These are phyloP conservation scores for Mesembryanthemum crystallinum DNA, from an alignment of 148 eudicot species.

Conservation along the genomic window DNA sequence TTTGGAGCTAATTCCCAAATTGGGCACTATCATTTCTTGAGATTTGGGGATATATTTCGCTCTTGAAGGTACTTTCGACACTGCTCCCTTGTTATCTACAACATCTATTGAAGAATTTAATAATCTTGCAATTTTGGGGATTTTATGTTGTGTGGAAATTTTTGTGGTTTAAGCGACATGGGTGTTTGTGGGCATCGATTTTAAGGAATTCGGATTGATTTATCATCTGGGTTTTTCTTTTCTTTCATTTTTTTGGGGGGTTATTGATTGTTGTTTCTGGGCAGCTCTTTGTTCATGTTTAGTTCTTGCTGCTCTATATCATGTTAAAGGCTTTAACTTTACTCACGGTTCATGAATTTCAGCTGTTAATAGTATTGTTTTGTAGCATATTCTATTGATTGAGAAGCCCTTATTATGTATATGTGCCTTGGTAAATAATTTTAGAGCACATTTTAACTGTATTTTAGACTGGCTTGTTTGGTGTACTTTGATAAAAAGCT, in stretches of 20 bases:
- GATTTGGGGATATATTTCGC: background rate
- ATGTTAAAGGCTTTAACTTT: background rate
- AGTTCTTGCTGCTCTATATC: background rate
- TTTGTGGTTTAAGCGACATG: background rate
- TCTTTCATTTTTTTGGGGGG: too few relatives aligned
- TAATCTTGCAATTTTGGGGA: background rate
- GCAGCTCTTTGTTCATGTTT: background rate
- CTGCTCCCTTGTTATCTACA: background rate
- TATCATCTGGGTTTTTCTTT: too few relatives aligned
- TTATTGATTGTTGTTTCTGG: background rate
- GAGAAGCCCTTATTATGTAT: background rate
- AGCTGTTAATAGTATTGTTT: background rate
- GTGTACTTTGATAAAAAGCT: too few relatives aligned
- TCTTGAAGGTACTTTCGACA: conserved; percentile 14
- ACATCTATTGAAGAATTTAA: background rate
- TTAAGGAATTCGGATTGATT: background rate
- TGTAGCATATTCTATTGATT: background rate
- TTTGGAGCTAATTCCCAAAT: background rate
- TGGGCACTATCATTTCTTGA: conserved; percentile 2
- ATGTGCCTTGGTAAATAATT: background rate
- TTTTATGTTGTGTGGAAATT: background rate
- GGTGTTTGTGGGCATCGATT: background rate
- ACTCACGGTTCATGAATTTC: background rate
- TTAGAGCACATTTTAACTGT: background rate
- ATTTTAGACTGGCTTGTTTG: too few relatives aligned